Percentiles rank a stretch among this genome's conserved stretches.
These are phyloP conservation scores for Cytospora schulzeri DNA, from an alignment of 2,329 filamentous ascomycete species.

Conservation along the genomic window DNA sequence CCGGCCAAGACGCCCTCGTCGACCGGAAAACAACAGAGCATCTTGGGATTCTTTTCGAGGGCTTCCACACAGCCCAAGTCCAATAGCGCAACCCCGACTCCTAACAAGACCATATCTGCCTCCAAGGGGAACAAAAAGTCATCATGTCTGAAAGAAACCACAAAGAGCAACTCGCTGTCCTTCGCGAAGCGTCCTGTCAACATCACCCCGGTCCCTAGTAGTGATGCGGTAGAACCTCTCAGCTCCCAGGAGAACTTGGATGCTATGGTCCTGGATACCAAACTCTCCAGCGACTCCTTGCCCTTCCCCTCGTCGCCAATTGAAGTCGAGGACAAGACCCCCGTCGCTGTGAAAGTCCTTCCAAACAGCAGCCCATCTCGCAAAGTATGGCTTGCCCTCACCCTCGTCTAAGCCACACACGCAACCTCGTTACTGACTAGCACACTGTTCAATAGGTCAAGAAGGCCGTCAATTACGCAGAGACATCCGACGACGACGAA, in stretches of 20 bases:
- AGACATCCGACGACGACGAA: slow-evolving; percentile 80
- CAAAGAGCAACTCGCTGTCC: slow-evolving; percentile 47
- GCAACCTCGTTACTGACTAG: neutral
- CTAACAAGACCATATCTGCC: slow-evolving; percentile 34
- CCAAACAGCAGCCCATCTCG: slow-evolving; percentile 73
- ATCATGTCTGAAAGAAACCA: slow-evolving; percentile 48
- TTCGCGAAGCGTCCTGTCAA: slow-evolving; percentile 44
- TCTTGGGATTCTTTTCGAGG: slow-evolving; percentile 80
- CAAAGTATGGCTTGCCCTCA: slow-evolving; percentile 59
- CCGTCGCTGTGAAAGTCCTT: slow-evolving; percentile 41
- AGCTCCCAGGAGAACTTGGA: slow-evolving; percentile 70
- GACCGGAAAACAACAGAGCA: slow-evolving; percentile 66
- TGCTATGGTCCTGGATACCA: slow-evolving; percentile 41
- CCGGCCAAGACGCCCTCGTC: slow-evolving; percentile 44
- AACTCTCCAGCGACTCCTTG: slow-evolving; percentile 57
- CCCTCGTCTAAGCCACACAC: neutral
- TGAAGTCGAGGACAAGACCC: slow-evolving; percentile 44
- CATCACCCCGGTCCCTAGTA: slow-evolving; percentile 78
- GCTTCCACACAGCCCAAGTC: slow-evolving; percentile 37
- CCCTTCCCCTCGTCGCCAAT: slow-evolving; percentile 45
- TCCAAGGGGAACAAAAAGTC: slow-evolving; percentile 33
- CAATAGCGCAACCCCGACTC: slow-evolving; percentile 33
- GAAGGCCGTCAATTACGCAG: slow-evolving; percentile 75
- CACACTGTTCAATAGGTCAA: slow-evolving; percentile 43
- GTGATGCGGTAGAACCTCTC: slow-evolving; percentile 68